Percentiles rank a stretch among this genome's conserved stretches.
Conservation (phyloP, 2,329 filamentous ascomycete species). For the Fusarium haematococcum region DNA sequence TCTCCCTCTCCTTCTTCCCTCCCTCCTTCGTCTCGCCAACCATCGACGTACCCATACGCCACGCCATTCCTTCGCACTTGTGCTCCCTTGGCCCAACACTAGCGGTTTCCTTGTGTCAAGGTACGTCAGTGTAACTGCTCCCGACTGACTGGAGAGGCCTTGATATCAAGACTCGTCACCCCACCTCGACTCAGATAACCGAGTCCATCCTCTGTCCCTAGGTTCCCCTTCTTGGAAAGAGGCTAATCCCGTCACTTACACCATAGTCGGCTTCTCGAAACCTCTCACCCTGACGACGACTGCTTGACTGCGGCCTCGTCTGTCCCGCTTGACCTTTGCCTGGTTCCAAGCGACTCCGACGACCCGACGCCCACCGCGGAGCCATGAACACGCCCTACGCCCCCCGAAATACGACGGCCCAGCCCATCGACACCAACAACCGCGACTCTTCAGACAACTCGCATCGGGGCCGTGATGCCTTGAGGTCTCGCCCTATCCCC, state of each 20-base stretch:
- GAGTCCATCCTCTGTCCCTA: conserved; percentile 15
- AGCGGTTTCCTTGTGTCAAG: conserved; percentile 30
- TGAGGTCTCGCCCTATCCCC: conserved; percentile 37
- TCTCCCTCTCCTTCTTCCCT: conserved; percentile 30
- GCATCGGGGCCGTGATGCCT: conserved; percentile 35
- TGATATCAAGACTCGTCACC: conserved; percentile 30
- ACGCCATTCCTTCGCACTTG: conserved; percentile 23
- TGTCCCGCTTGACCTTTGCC: conserved; percentile 24
- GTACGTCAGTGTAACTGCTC: conserved; percentile 29
- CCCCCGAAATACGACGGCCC: conserved; percentile 43
- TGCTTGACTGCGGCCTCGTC: conserved; percentile 14
- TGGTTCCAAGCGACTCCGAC: conserved; percentile 39
- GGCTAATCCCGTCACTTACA: conserved; percentile 17
- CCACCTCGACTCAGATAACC: conserved; percentile 24
- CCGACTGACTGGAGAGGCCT: neutral
- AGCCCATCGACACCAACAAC: conserved; percentile 40
- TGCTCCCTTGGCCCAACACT: conserved; percentile 26
- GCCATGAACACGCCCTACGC: conserved; percentile 49
- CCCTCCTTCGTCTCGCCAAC: conserved; percentile 10
- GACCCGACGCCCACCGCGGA: conserved; percentile 34
- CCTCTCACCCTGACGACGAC: conserved; percentile 8
- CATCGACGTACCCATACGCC: conserved; percentile 30
- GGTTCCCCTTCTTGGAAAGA: conserved; percentile 1
- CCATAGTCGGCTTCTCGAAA: conserved; percentile 6
- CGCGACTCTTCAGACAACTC: conserved; percentile 25